phyloP scores from a whole-genome alignment of 2,329 filamentous ascomycete genomes.

The Colletotrichum godetiae region DNA sequence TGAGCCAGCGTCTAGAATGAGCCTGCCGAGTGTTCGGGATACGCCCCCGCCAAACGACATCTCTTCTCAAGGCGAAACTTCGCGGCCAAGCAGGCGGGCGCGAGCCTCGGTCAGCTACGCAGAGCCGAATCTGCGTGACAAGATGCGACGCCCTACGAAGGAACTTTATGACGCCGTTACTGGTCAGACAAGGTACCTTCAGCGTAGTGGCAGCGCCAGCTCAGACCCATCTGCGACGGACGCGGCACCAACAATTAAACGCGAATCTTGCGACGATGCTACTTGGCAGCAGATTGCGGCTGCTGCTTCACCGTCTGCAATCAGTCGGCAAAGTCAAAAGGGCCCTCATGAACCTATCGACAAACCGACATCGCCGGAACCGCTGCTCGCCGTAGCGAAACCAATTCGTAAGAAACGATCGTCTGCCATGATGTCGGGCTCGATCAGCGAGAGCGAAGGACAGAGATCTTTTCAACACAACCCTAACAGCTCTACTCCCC shows the following conservation, averaged over 20 bases:
- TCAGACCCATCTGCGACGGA: slow-evolving; percentile 51
- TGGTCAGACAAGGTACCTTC: slow-evolving; percentile 66
- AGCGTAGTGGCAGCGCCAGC: slow-evolving; percentile 44
- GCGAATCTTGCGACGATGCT: slow-evolving; percentile 45
- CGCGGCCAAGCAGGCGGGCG: slow-evolving; percentile 74
- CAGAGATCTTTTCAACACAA: slow-evolving; percentile 9
- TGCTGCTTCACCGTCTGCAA: slow-evolving; percentile 1
- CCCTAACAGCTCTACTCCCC: neutral
- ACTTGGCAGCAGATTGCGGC: slow-evolving; percentile 46
- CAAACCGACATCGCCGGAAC: slow-evolving; percentile 46
- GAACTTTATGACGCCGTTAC: slow-evolving; percentile 80
- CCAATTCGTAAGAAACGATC: slow-evolving; percentile 55
- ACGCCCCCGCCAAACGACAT: slow-evolving; percentile 72
- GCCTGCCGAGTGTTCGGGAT: slow-evolving; percentile 57
- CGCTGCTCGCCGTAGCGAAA: slow-evolving; percentile 47
- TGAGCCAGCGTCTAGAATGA: slow-evolving; percentile 50
- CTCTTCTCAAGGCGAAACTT: slow-evolving; percentile 64
- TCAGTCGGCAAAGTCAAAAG: neutral
- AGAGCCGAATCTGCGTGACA: slow-evolving; percentile 82
- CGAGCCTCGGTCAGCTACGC: slow-evolving; percentile 81
- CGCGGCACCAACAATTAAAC: slow-evolving; percentile 45
- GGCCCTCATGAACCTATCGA: slow-evolving; percentile 55
- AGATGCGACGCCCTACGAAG: slow-evolving; percentile 85
- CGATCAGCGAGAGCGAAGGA: slow-evolving; percentile 24
- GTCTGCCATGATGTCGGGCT: slow-evolving; percentile 43